Percentiles rank a stretch among this genome's conserved stretches.
phyloP scores from a whole-genome alignment of 2,329 filamentous ascomycete genomes.

The Colletotrichum tanaceti region DNA sequence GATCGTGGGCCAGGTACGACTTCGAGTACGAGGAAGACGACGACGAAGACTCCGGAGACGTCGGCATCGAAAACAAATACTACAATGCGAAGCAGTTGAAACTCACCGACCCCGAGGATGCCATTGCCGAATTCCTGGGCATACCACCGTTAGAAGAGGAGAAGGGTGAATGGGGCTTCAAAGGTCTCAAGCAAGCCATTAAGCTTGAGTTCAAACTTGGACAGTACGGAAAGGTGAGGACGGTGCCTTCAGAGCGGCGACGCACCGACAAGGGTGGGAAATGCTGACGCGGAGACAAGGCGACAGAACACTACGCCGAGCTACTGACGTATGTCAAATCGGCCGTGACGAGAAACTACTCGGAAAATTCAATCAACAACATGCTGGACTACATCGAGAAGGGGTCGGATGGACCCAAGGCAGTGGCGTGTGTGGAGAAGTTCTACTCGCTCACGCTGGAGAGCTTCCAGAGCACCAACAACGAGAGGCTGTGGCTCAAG shows the following conservation, averaged over 20 bases:
- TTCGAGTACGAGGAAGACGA: slow-evolving; percentile 97
- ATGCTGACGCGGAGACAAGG: slow-evolving; percentile 61
- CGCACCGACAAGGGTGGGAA: not conserved
- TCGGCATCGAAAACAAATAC: slow-evolving; percentile 99
- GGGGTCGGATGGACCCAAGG: slow-evolving; percentile 75
- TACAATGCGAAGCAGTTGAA: slow-evolving; percentile 99
- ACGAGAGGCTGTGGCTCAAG: slow-evolving; percentile 96
- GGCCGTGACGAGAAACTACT: slow-evolving; percentile 96
- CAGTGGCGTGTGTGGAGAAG: slow-evolving; percentile 85
- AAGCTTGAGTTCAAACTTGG: slow-evolving; percentile 95
- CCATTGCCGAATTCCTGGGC: slow-evolving; percentile 91
- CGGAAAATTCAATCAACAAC: slow-evolving; percentile 99
- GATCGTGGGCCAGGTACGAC: slow-evolving; percentile 72
- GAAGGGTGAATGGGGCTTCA: slow-evolving; percentile 99
- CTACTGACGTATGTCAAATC: slow-evolving; percentile 98
- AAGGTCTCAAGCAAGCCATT: slow-evolving; percentile 96
- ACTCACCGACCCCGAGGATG: slow-evolving; percentile 84
- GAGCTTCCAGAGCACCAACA: slow-evolving; percentile 97
- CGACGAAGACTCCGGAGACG: slow-evolving; percentile 86
- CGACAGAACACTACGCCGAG: slow-evolving; percentile 91
- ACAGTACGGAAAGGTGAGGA: slow-evolving; percentile 80
- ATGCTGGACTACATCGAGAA: slow-evolving; percentile 99
- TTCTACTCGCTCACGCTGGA: slow-evolving; percentile 95
- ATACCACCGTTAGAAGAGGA: slow-evolving; percentile 86
- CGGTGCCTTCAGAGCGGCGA: not conserved